Conservation (phyloP, 306 rosid species). For the Pyrus bretschneideri region DNA sequence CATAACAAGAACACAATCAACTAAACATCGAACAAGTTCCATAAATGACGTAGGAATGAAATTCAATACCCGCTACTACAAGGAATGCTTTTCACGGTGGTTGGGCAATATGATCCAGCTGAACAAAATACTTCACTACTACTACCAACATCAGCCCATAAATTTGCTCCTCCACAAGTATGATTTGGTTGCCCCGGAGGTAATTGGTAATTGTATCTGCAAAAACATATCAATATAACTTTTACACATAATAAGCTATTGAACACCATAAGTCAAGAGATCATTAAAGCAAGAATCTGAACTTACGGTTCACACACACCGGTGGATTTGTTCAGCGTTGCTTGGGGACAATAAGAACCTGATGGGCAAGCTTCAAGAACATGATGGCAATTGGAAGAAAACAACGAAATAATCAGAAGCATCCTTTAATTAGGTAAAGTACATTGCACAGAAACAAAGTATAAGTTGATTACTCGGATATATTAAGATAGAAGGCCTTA, state of each 20-base stretch:
- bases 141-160: constrained; percentile 79
- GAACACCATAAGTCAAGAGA: constrained; percentile 6
- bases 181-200: constrained; percentile 77
- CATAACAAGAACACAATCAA: neutral
- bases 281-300: constrained; percentile 11
- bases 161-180: constrained; percentile 93
- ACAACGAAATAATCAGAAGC: constrained; percentile 24
- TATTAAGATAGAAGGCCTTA: constrained; percentile 11
- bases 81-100: constrained; percentile 48
- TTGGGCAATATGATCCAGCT: constrained; percentile 87
- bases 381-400: constrained; percentile 10
- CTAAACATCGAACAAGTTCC: neutral
- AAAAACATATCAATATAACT: constrained; percentile 11
- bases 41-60: constrained; percentile 11
- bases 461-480: neutral
- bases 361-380: constrained; percentile 79
- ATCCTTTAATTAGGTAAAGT: constrained; percentile 5
- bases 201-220: constrained; percentile 82
- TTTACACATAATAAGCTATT: neutral
- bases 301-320: constrained; percentile 98
- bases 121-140: constrained; percentile 76
- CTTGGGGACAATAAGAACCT: constrained; percentile 87
- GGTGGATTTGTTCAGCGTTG: constrained; percentile 60
- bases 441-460: neutral
- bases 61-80: constrained; percentile 75